phyloP scores from a whole-genome alignment of 176 grass and related monocot genomes.

The Elaeis guineensis region DNA sequence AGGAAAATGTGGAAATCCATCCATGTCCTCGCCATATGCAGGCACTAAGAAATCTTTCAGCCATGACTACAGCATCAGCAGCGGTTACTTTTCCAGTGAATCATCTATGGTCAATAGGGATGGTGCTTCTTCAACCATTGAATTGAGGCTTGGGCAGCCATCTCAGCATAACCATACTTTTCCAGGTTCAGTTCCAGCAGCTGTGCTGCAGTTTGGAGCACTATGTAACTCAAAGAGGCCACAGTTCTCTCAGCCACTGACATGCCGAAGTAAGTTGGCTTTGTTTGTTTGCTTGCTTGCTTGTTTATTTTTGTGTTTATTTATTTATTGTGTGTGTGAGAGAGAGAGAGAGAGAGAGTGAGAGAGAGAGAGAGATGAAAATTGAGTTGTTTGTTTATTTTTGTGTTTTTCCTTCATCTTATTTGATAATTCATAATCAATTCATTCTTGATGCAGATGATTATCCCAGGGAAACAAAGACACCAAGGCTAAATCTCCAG shows the following conservation, averaged over 20 bases:
- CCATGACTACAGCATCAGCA: conserved; percentile 18
- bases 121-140: conserved; percentile 46
- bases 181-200: conserved; percentile 29
- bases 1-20: conserved; percentile 31
- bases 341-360: too few relatives aligned
- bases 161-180: conserved; percentile 43
- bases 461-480: conserved; percentile 37
- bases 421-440: conserved; percentile 10
- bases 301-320: conserved; percentile 13
- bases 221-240: conserved; percentile 38
- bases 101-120: conserved; percentile 19
- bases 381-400: background rate
- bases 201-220: conserved; percentile 7
- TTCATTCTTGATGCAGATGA: conserved; percentile 39
- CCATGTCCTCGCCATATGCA: conserved; percentile 16
- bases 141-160: conserved; percentile 70
- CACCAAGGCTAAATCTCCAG: conserved; percentile 30
- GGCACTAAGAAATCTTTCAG: conserved; percentile 24
- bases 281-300: conserved; percentile 12
- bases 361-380: too few relatives aligned
- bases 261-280: conserved; percentile 43
- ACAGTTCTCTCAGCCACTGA: conserved; percentile 22
- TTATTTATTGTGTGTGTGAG: too few relatives aligned
- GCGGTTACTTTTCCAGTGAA: conserved; percentile 15
- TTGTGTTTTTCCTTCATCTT: conserved; percentile 6